Base-by-base conservation (phyloP, 2,329 filamentous ascomycete species). In the Colletotrichum brevisporum region DNA sequence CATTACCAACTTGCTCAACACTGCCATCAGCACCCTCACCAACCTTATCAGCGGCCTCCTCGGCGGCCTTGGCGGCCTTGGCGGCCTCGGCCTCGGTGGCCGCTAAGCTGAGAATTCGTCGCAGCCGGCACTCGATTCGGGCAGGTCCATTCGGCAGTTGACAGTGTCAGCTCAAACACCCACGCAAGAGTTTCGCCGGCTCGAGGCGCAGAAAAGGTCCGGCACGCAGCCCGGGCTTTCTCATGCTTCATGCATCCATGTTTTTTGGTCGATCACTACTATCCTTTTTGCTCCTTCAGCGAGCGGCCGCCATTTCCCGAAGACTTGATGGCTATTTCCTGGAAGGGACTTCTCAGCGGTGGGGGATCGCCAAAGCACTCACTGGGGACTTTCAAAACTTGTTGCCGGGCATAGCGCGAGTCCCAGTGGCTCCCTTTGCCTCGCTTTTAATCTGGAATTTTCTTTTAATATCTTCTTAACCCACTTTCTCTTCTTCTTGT, bases 381-480 rank as follows among this genome's bases (percentile, higher is more conserved):
- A 52, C 55, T 53, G 62, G 62, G 62, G 51, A 67, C 56, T 65
- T 69, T 69, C 16, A 57, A 56, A 26, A 12, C 31, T 67, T 66
- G 62, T 54, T 67, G 63, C 67, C 13, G 21, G 45, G 56, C 36
- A 52, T 56, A 18, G 48, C 31, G 39, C 55, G 51, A 67, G 67
- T 57, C 63, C 56, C 18, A 67, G 39, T 6, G 51, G 63, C 67
- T 69, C 52, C 56, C 24, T 39, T 9, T 61, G 16, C 5, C 26
- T 43, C 10, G 39, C 48, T 47, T 55, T 52, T 39, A 24, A 69
- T 45, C 62, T 67, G 60, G 54, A 64, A 60, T 61, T 61, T 52
- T 66, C 48, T 64, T 69, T 62, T 69, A 67, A 67, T 69, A 36
- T 36, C 56, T 45, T 48, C 31, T 65, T 51, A 59, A 16, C 21